Conservation (phyloP, 2,329 filamentous ascomycete species). For the Nemania abortiva region DNA sequence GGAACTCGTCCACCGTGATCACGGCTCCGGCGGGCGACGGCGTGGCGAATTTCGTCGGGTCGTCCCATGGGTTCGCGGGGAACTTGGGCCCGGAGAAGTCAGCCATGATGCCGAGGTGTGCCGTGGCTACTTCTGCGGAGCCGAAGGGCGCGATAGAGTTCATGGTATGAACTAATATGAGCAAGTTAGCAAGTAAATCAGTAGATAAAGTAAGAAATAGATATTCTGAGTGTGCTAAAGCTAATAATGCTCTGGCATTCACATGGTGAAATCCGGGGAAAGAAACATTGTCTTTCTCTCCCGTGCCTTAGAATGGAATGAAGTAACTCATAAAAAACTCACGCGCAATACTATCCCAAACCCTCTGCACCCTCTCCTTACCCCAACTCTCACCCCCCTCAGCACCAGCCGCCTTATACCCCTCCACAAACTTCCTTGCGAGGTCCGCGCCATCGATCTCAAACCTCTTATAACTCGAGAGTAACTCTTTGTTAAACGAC, state of each 20-base stretch:
- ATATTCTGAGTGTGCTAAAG: too few species aligned
- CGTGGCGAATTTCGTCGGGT: background rate
- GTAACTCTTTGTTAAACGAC: constrained; percentile 27
- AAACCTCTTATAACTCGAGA: constrained; percentile 38
- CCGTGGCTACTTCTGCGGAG: constrained; percentile 38
- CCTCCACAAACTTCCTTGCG: constrained; percentile 29
- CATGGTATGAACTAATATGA: constrained; percentile 38
- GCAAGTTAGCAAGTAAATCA: background rate
- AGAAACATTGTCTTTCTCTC: too few species aligned
- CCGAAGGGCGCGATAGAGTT: constrained; percentile 37
- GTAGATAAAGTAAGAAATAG: background rate
- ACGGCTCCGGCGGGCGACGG: constrained; percentile 13
- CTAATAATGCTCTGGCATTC: too few species aligned
- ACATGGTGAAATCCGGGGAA: too few species aligned
- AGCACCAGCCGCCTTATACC: constrained; percentile 12
- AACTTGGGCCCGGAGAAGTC: constrained; percentile 43
- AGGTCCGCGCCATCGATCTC: constrained; percentile 44
- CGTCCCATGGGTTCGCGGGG: constrained; percentile 27
- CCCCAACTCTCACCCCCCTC: constrained; percentile 32
- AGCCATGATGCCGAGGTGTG: constrained; percentile 36
- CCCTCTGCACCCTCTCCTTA: constrained; percentile 17
- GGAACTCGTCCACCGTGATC: constrained; percentile 41
- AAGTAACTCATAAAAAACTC: background rate
- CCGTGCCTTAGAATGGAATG: too few species aligned
- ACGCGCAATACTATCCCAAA: constrained; percentile 37